phyloP scores from a whole-genome alignment of 345 rosid genomes.

The Eucalyptus camaldulensis region DNA sequence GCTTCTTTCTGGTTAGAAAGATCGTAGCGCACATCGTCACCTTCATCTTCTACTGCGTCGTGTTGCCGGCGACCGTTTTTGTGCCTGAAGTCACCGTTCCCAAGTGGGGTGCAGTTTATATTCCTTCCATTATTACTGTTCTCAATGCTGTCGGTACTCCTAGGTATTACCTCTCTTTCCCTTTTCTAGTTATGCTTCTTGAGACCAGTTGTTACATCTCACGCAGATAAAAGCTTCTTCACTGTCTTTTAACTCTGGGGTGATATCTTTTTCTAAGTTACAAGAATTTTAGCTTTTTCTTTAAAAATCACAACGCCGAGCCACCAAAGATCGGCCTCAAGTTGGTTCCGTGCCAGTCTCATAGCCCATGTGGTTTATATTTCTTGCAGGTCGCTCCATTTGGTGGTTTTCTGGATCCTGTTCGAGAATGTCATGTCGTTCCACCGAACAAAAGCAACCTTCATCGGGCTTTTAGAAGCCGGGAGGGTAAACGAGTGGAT shows the following conservation, averaged over 20 bases:
- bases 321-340: neutral
- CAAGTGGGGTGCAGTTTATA: slow-evolving; percentile 86
- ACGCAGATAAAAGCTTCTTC: neutral
- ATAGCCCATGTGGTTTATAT: neutral
- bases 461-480: slow-evolving; percentile 75
- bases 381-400: slow-evolving; percentile 60
- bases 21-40: slow-evolving; percentile 81
- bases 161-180: slow-evolving; percentile 24
- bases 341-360: neutral
- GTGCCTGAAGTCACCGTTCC: slow-evolving; percentile 89
- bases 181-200: neutral
- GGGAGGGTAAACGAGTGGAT: slow-evolving; percentile 97
- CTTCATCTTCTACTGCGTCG: slow-evolving; percentile 66
- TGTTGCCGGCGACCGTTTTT: slow-evolving; percentile 80
- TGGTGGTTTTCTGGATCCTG: slow-evolving; percentile 86
- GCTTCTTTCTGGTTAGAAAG: slow-evolving; percentile 89
- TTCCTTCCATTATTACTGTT: slow-evolving; percentile 68
- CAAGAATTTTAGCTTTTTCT: neutral
- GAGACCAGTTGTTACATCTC: neutral
- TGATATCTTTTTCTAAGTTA: neutral
- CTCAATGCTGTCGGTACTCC: slow-evolving; percentile 97
- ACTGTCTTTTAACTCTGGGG: neutral
- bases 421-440: slow-evolving; percentile 96
- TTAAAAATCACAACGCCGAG: neutral
- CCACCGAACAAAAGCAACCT: slow-evolving; percentile 84